A percentile compares a stretch with the other conserved stretches of the same genome.
phyloP scores from a whole-genome alignment of 1,284 basidiomycete genomes.

The Pisolithus thermaeus region DNA sequence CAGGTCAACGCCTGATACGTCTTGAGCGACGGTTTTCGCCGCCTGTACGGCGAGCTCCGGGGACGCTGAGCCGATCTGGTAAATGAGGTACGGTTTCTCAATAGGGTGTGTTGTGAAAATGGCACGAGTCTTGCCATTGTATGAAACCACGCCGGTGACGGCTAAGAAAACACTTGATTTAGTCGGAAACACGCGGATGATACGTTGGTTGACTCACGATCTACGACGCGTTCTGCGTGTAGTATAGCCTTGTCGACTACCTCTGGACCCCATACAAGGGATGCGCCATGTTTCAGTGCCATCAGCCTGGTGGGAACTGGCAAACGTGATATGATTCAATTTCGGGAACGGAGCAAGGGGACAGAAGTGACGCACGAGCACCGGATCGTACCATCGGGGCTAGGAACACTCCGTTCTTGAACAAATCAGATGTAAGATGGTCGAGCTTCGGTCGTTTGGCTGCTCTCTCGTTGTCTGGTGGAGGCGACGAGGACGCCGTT shows the following conservation, averaged over 20 bases:
- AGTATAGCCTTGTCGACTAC: conserved; percentile 96
- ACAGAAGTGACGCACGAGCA: conserved; percentile 52
- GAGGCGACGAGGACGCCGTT: conserved; percentile 45
- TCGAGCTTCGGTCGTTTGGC: conserved; percentile 51
- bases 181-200: conserved; percentile 3
- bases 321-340: conserved; percentile 7
- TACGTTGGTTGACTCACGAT: conserved; percentile 53
- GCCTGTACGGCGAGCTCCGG: conserved; percentile 90
- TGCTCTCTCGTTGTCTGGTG: conserved; percentile 34
- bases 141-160: conserved; percentile 84
- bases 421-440: conserved; percentile 58
- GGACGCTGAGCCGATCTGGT: conserved; percentile 89
- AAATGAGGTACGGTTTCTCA: conserved; percentile 87
- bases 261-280: conserved; percentile 96
- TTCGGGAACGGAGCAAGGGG: neutral
- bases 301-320: conserved; percentile 80
- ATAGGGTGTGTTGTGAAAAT: conserved; percentile 94
- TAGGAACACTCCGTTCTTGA: conserved; percentile 79
- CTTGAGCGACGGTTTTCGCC: conserved; percentile 79
- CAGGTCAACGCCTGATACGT: conserved; percentile 91
- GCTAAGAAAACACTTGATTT: conserved; percentile 40
- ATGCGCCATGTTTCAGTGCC: conserved; percentile 89
- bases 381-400: conserved; percentile 96
- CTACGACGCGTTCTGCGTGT: conserved; percentile 75
- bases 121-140: conserved; percentile 73